These are phyloP conservation scores for Diplodia sapinea DNA, from an alignment of 2,329 filamentous ascomycete species.

Conservation along the genomic window DNA sequence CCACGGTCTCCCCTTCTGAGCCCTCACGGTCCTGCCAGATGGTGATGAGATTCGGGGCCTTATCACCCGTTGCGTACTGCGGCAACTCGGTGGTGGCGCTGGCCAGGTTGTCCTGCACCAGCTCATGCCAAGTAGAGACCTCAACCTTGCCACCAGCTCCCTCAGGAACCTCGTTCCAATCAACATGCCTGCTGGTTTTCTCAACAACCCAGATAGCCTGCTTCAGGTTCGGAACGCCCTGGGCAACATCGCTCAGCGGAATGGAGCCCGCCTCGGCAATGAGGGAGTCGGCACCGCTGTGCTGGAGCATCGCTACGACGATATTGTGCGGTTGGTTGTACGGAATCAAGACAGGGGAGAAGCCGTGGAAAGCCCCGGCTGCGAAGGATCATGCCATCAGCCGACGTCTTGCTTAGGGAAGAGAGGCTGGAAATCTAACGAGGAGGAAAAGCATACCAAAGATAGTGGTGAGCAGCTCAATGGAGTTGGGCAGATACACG, in stretches of 20 bases:
- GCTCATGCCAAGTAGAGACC: slow-evolving; percentile 91
- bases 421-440: no score
- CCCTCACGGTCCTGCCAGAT: slow-evolving; percentile 67
- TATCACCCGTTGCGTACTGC: slow-evolving; percentile 60
- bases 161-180: slow-evolving; percentile 89
- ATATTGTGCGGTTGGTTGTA: slow-evolving; percentile 75
- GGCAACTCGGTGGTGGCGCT: slow-evolving; percentile 68
- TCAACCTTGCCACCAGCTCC: slow-evolving; percentile 76
- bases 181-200: slow-evolving; percentile 86
- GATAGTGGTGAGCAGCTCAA: slow-evolving; percentile 81
- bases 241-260: slow-evolving; percentile 74
- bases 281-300: slow-evolving; percentile 78
- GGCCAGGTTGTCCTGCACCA: slow-evolving; percentile 68
- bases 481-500: slow-evolving; percentile 89
- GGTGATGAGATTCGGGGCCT: slow-evolving; percentile 60
- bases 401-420: not conserved
- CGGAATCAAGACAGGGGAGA: slow-evolving; percentile 83
- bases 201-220: slow-evolving; percentile 93
- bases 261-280: slow-evolving; percentile 87
- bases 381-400: slow-evolving; percentile 28
- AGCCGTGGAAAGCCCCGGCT: slow-evolving; percentile 87
- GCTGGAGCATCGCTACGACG: slow-evolving; percentile 73
- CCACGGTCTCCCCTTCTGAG: slow-evolving; percentile 68
- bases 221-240: slow-evolving; percentile 70
- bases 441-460: slow-evolving; percentile 60